These are phyloP conservation scores for Microbotryum lychnidis-dioicae DNA, from an alignment of 1,284 basidiomycete species.

Conservation along the genomic window DNA sequence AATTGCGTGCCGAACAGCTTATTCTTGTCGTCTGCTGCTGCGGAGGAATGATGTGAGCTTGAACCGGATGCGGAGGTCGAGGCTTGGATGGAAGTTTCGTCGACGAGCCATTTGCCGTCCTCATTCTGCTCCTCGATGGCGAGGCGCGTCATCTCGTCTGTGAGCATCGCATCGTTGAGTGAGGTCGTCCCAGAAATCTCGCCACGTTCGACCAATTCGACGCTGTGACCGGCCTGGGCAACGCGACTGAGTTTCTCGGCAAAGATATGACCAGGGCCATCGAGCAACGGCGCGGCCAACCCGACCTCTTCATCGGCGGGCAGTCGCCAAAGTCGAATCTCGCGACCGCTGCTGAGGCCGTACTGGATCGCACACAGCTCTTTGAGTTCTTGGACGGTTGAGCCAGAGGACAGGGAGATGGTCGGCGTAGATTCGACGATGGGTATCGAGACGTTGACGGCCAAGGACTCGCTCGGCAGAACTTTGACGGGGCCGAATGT, in stretches of 20 bases:
- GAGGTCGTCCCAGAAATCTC: slow-evolving; percentile 29
- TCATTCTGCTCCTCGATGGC: slow-evolving; percentile 36
- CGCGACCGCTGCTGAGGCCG: slow-evolving; percentile 10
- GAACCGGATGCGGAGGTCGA: slow-evolving; percentile 6
- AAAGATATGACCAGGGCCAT: slow-evolving; percentile 26
- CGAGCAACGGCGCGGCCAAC: slow-evolving; percentile 1
- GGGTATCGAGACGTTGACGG: slow-evolving; percentile 10
- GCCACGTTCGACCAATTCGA: slow-evolving; percentile 30
- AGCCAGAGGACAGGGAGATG: slow-evolving; percentile 32
- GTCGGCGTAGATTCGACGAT: slow-evolving; percentile 15
- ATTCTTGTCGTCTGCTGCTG: slow-evolving; percentile 1
- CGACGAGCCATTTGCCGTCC: slow-evolving; percentile 34
- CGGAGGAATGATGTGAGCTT: background rate
- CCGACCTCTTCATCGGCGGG: slow-evolving; percentile 8
- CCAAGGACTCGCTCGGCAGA: slow-evolving; percentile 29
- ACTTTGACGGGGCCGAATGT: slow-evolving; percentile 53
- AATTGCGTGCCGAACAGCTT: slow-evolving; percentile 17
- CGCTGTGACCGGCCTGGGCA: slow-evolving; percentile 20
- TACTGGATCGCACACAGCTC: slow-evolving; percentile 27
- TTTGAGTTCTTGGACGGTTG: slow-evolving; percentile 32
- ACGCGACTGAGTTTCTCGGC: slow-evolving; percentile 32
- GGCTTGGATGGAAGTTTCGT: slow-evolving; percentile 19
- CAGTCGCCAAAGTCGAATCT: slow-evolving; percentile 19
- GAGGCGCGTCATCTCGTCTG: slow-evolving; percentile 28
- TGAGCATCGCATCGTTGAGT: slow-evolving; percentile 34